phyloP scores from a whole-genome alignment of 108 stramenopile species.

The Schizochytrium sp. region DNA sequence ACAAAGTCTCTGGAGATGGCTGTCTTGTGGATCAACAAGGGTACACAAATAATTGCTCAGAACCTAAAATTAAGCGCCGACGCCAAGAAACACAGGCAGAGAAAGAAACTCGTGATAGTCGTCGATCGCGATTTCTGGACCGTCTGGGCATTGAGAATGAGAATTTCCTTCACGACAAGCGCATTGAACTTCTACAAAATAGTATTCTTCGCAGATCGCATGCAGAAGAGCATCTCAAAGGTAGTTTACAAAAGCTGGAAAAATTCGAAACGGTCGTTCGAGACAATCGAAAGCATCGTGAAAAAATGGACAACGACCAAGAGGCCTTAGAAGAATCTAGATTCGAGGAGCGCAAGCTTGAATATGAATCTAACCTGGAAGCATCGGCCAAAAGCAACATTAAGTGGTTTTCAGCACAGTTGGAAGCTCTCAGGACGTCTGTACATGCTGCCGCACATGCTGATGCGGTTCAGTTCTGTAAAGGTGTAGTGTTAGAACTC shows the following conservation, averaged over 20 bases:
- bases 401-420: not conserved
- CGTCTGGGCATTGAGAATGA: not conserved
- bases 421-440: too few relatives aligned
- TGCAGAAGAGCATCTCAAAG: not conserved
- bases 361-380: not conserved
- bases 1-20: not conserved
- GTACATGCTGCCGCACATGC: too few relatives aligned
- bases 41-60: not conserved
- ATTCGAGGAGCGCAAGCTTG: not conserved
- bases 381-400: not conserved
- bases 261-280: conserved; percentile 3
- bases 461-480: too few relatives aligned
- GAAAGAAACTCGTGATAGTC: conserved; percentile 5
- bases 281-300: not conserved
- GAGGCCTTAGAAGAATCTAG: not conserved
- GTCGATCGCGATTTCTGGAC: conserved; percentile 7
- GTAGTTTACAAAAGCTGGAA: not conserved
- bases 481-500: too few relatives aligned
- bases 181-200: not conserved
- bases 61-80: not conserved
- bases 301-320: not conserved
- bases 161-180: not conserved
- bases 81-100: not conserved
- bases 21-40: not conserved
- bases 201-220: not conserved